Evolutionary conservation across 805 yeast species (phyloP).

Genomic region (Lachancea cidri): DNA sequence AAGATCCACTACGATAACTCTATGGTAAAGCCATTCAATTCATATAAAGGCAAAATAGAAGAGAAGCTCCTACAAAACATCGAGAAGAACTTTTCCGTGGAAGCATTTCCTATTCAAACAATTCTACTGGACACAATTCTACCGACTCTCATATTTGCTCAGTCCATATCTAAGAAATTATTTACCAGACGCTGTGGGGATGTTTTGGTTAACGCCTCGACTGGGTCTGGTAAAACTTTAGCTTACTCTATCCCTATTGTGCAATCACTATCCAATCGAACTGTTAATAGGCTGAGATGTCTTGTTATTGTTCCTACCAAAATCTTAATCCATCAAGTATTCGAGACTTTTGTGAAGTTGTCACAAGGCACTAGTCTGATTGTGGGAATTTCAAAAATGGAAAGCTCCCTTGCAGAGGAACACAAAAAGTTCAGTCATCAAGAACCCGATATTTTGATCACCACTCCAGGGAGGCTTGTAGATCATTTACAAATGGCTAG

Average conservation of each 20-base stretch:
- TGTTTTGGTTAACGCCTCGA: conserved; percentile 83
- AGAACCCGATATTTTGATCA: conserved; percentile 61
- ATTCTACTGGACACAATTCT: conserved; percentile 24
- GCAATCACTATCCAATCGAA: conserved; percentile 55
- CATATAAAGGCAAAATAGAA: conserved; percentile 16
- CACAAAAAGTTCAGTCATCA: conserved; percentile 40
- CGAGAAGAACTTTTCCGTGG: conserved; percentile 18
- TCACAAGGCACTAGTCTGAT: conserved; percentile 60
- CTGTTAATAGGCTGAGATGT: conserved; percentile 70
- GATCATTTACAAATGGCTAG: conserved; percentile 51
- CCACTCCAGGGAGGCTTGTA: conserved; percentile 81
- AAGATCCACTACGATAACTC: conserved; percentile 27
- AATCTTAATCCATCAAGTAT: conserved; percentile 80
- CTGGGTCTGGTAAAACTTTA: conserved; percentile 94
- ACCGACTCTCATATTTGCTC: conserved; percentile 23
- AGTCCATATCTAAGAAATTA: conserved; percentile 27
- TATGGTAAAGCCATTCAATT: conserved; percentile 22
- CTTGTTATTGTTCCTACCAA: conserved; percentile 84
- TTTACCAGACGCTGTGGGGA: conserved; percentile 64
- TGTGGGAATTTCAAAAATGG: conserved; percentile 50
- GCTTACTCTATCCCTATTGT: conserved; percentile 84
- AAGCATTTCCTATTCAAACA: conserved; percentile 33
- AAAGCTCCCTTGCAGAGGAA: conserved; percentile 61
- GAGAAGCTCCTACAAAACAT: conserved; percentile 33
- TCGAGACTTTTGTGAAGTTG: conserved; percentile 52